These are phyloP conservation scores for Albizia julibrissin DNA, from an alignment of 306 rosid genomes.

Conservation along the genomic window DNA sequence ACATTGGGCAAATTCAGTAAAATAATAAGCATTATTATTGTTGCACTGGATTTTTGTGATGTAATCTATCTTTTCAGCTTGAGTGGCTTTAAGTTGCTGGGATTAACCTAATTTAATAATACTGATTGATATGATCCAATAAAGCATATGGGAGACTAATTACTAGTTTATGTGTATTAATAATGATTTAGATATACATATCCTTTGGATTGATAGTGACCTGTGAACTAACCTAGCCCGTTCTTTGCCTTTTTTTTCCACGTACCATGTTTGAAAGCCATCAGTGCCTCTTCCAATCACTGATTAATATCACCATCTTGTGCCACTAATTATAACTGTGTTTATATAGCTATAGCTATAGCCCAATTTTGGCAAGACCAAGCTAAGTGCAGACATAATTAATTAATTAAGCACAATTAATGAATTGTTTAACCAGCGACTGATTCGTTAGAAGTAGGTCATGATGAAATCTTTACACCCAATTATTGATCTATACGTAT, in stretches of 20 bases:
- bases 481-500: not conserved
- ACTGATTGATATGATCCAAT: slow-evolving; percentile 33
- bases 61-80: slow-evolving; percentile 50
- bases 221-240: slow-evolving; percentile 48
- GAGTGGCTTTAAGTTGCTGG: slow-evolving; percentile 36
- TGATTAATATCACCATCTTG: slow-evolving; percentile 6
- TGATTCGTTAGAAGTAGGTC: not conserved
- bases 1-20: slow-evolving; percentile 58
- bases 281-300: slow-evolving; percentile 34
- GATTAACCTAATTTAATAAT: slow-evolving; percentile 18
- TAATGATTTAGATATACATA: not conserved
- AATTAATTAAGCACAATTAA: not conserved
- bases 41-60: slow-evolving; percentile 53
- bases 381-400: slow-evolving; percentile 2
- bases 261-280: slow-evolving; percentile 27
- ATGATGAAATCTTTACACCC: not conserved
- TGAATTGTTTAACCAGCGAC: not conserved
- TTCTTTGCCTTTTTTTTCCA: slow-evolving; percentile 43
- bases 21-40: slow-evolving; percentile 5
- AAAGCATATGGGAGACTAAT: slow-evolving; percentile 21
- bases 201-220: slow-evolving; percentile 45
- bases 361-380: slow-evolving; percentile 23
- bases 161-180: not conserved
- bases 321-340: not conserved
- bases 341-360: not conserved